A percentile compares a stretch with the other conserved stretches of the same genome.
Conservation (phyloP, 306 rosid genomes). For the Begonia loranthoides region DNA sequence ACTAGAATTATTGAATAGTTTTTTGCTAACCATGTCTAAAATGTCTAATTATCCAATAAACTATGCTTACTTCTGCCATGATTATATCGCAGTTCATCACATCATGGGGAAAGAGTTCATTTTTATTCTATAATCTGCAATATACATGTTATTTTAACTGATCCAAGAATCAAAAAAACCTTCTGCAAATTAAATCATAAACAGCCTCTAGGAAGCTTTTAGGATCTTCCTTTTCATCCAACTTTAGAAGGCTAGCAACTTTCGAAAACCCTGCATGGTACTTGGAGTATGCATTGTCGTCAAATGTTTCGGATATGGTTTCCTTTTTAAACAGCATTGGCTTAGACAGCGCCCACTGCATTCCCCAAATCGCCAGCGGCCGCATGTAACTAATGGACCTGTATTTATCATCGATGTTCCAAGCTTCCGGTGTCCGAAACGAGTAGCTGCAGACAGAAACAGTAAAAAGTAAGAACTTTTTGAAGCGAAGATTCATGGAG, state of each 20-base stretch:
- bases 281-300: slow-evolving; percentile 17
- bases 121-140: no score
- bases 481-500: no score
- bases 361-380: slow-evolving; percentile 94
- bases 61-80: no score
- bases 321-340: slow-evolving; percentile 18
- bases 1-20: no score
- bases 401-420: slow-evolving; percentile 49
- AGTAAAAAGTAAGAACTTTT: background rate
- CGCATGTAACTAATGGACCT: slow-evolving; percentile 84
- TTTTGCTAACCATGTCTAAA: no score
- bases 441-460: slow-evolving; percentile 36
- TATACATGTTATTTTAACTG: no score
- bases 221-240: slow-evolving; percentile 28
- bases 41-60: no score
- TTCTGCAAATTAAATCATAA: no score
- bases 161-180: no score
- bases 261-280: slow-evolving; percentile 45
- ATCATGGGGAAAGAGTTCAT: no score
- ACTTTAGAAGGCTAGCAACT: slow-evolving; percentile 64
- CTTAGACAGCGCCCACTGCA: slow-evolving; percentile 83
- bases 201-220: no score
- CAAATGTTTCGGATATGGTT: slow-evolving; percentile 26
- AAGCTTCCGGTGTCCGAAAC: slow-evolving; percentile 92
- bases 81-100: no score